These are phyloP conservation scores for Colletotrichum somersetense DNA, from an alignment of 2,329 filamentous ascomycete species.

Conservation along the genomic window DNA sequence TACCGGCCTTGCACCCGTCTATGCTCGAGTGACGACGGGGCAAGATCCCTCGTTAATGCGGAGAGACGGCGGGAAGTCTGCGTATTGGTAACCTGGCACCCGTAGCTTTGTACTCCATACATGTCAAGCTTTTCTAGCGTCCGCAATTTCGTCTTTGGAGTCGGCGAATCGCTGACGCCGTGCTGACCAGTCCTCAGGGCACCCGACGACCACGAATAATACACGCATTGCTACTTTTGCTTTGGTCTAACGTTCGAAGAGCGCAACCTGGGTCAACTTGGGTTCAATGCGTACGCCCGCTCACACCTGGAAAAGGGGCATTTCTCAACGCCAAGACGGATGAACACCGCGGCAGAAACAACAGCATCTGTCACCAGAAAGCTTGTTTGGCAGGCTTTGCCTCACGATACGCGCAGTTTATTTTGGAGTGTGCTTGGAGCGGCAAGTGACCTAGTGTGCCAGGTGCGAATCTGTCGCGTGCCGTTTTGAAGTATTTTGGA, in stretches of 20 bases:
- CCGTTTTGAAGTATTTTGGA: not conserved
- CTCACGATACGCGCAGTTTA: not conserved
- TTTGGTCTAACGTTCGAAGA: not conserved
- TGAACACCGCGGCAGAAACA: slow-evolving; percentile 16
- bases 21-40: not conserved
- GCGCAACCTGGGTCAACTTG: not conserved
- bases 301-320: slow-evolving; percentile 8
- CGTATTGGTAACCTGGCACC: not conserved
- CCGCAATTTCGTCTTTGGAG: not conserved
- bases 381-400: slow-evolving; percentile 12
- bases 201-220: not conserved
- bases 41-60: slow-evolving; percentile 19
- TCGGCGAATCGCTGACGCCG: not conserved
- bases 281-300: slow-evolving; percentile 20
- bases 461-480: slow-evolving; percentile 20
- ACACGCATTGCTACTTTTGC: not conserved
- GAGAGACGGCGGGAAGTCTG: slow-evolving; percentile 4
- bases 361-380: slow-evolving; percentile 24
- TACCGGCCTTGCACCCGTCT: not conserved
- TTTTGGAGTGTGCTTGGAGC: not conserved
- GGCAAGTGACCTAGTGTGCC: slow-evolving; percentile 21
- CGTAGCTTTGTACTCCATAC: slow-evolving; percentile 17
- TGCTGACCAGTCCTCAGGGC: not conserved
- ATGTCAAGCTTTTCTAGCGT: slow-evolving; percentile 32
- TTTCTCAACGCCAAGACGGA: slow-evolving; percentile 32